These are phyloP conservation scores for Selaginella tamariscina DNA, from an alignment of 75 land plant genomes.

Conservation along the genomic window DNA sequence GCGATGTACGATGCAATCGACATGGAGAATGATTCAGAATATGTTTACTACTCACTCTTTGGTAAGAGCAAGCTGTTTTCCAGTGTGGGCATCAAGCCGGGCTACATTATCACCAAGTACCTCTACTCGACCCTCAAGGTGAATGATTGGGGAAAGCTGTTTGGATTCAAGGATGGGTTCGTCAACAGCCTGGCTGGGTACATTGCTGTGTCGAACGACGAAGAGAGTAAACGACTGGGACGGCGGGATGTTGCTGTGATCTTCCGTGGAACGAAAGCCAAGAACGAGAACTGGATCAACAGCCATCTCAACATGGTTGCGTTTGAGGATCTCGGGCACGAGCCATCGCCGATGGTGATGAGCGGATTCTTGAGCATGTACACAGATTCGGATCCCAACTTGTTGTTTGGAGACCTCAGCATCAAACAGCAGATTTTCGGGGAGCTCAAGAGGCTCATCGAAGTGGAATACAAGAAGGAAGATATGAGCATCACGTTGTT, in stretches of 20 bases:
- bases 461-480: constrained; percentile 2
- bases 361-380: not conserved
- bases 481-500: constrained; percentile 3
- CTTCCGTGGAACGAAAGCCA: constrained; percentile 5
- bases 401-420: not conserved
- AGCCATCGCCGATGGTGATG: not conserved
- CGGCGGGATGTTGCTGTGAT: not conserved
- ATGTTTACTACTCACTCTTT: constrained; percentile 43
- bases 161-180: not conserved
- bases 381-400: not conserved
- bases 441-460: not conserved
- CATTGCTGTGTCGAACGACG: constrained; percentile 3
- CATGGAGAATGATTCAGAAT: constrained; percentile 42
- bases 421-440: not conserved
- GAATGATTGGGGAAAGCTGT: not conserved
- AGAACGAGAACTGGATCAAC: not conserved
- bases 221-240: not conserved
- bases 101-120: constrained; percentile 32
- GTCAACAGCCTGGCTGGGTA: not conserved
- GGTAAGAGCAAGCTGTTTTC: constrained; percentile 37
- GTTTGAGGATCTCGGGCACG: not conserved
- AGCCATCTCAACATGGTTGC: not conserved
- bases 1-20: constrained; percentile 77
- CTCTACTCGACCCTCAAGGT: constrained; percentile 43
- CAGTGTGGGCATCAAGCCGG: constrained; percentile 18